phyloP scores from a whole-genome alignment of 805 yeast genomes.

The Yamadazyma laniorum region DNA sequence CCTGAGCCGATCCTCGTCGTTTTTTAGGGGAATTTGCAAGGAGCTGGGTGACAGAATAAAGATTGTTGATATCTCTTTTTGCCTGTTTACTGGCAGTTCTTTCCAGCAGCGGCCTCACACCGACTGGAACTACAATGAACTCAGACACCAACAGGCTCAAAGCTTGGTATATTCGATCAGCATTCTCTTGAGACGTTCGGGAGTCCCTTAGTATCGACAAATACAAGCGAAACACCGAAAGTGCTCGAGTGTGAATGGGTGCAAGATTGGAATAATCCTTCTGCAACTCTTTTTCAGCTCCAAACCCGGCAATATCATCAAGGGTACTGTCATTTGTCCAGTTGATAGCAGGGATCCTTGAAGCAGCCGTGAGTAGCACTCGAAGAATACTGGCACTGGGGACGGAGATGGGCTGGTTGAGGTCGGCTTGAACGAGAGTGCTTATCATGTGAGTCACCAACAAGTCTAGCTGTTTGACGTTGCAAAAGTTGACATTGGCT shows the following conservation, averaged over 20 bases:
- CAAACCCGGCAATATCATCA: slow-evolving; percentile 1
- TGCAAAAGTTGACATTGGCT: slow-evolving; percentile 3
- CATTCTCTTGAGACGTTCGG: neutral
- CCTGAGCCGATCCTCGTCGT: neutral
- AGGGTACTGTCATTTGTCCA: slow-evolving; percentile 17
- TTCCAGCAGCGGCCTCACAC: neutral
- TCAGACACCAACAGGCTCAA: slow-evolving; percentile 1
- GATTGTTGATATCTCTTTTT: slow-evolving; percentile 1
- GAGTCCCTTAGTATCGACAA: neutral
- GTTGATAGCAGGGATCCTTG: slow-evolving; percentile 25
- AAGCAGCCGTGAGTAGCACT: slow-evolving; percentile 31
- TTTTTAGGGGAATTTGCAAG: neutral
- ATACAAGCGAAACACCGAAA: slow-evolving; percentile 1
- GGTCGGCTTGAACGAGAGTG: neutral
- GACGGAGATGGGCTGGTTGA: slow-evolving; percentile 1
- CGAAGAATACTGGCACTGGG: slow-evolving; percentile 5
- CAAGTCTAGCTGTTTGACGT: slow-evolving; percentile 10
- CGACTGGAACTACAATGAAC: slow-evolving; percentile 1
- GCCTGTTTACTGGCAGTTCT: slow-evolving; percentile 4
- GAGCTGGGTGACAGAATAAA: neutral
- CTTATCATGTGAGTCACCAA: slow-evolving; percentile 1
- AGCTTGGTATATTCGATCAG: neutral
- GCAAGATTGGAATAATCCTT: slow-evolving; percentile 5
- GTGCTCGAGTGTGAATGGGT: slow-evolving; percentile 7
- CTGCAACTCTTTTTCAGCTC: slow-evolving; percentile 5